Base-by-base conservation (phyloP, 2,329 filamentous ascomycete genomes). In the Epichloe amarillans region DNA sequence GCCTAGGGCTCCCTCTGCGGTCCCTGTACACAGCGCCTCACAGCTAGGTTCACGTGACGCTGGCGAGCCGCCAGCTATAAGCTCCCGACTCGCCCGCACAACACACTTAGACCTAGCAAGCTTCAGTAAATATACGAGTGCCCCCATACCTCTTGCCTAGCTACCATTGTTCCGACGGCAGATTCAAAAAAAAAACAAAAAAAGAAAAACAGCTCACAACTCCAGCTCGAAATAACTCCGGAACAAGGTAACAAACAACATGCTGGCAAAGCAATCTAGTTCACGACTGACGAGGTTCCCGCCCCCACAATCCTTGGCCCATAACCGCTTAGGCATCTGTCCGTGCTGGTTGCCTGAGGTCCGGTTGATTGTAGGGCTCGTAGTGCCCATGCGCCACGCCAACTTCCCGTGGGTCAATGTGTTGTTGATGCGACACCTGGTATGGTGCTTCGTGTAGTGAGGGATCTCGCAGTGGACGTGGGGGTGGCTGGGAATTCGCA, bases 251-350 rank as follows among this genome's bases (percentile, higher is more conserved):
- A 17, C 37, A 21, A 23, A 10, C 37, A 21, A 23, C 17, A 7
- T 30, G 30, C 10, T 36, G 2, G 33, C 43, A 37, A 47, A 7
- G 2, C 15, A 21, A n/a, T 35, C 26, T 30, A 23, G 8, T 12
- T 44, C 33, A 49, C 30, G 33, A 37, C 37, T 37, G 46, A 46
- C 17, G 36, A 12, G 50, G 49, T 14, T 35, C 41, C 19, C 33
- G 47, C n/a, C 50, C 49, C 56, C 55, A 58, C 19, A 57, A 43
- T 11, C 51, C 53, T 42, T 55, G 50, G 12, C 51, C 53, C 12
- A 58, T 39, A 2, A 15, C 10, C 12, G 39, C 52, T 47, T 54
- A 55, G 17, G 55, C 39, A 5, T 52, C 33, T 10, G 47, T 49
- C 33, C 30, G 39, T 23, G 38, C 47, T 19, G 37, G 42, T 11